phyloP scores from a whole-genome alignment of 495 filamentous ascomycete species.

The Aspergillus carlsbadensis region DNA sequence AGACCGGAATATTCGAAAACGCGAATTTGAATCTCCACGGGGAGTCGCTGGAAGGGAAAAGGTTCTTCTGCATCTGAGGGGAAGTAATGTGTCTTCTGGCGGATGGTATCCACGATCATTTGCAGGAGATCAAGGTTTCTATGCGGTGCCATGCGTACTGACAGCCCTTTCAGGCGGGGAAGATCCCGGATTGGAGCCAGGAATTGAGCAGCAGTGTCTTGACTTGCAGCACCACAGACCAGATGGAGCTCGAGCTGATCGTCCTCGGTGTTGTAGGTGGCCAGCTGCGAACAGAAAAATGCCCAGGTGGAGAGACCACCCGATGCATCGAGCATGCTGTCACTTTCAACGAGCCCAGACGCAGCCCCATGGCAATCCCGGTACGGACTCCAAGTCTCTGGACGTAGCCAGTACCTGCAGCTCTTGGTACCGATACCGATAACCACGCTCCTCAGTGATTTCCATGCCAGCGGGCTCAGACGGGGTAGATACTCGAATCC shows the following conservation, averaged over 20 bases:
- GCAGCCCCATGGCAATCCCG: too few species aligned
- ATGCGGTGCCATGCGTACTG: background rate
- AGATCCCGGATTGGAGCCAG: constrained; percentile 1
- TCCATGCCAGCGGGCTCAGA: background rate
- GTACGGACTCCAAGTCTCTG: too few species aligned
- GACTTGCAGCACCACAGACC: constrained; percentile 2
- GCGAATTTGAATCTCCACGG: constrained; percentile 4
- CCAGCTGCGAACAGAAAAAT: background rate
- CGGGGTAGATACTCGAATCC: background rate
- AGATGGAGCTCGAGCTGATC: constrained; percentile 5
- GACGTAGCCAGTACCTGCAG: too few species aligned
- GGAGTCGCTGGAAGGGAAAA: constrained; percentile 5
- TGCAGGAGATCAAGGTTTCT: background rate
- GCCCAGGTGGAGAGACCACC: background rate
- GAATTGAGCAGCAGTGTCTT: constrained; percentile 1
- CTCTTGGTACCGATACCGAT: background rate
- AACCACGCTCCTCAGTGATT: background rate
- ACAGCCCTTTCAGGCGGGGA: background rate
- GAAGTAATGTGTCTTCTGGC: constrained; percentile 4
- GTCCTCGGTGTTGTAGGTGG: background rate
- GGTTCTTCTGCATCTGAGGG: background rate
- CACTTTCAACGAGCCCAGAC: background rate
- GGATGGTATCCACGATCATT: background rate
- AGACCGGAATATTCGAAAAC: constrained; percentile 6
- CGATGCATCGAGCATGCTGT: background rate